Evolutionary conservation across 116 monocot species (phyloP).

Genomic region (Dioscorea cayenensis): DNA sequence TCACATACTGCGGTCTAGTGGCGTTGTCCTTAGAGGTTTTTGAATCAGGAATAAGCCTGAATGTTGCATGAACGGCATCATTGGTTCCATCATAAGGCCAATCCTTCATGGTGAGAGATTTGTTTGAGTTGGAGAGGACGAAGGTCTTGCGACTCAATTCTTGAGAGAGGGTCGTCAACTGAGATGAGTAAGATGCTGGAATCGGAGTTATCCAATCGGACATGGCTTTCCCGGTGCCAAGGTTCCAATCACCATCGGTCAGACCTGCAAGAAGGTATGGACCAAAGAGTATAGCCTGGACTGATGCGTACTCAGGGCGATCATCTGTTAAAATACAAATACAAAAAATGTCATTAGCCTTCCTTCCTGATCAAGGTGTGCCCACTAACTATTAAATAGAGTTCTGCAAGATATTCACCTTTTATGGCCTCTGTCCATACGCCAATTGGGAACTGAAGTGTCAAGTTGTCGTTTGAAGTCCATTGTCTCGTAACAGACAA

Average conservation of each 20-base stretch:
- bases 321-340: slow-evolving; percentile 55
- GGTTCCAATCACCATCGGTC: slow-evolving; percentile 63
- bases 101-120: slow-evolving; percentile 45
- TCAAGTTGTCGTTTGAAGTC: slow-evolving; percentile 46
- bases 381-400: background rate
- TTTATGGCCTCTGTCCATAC: slow-evolving; percentile 70
- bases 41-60: slow-evolving; percentile 39
- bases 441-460: slow-evolving; percentile 45
- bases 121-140: slow-evolving; percentile 50
- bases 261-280: slow-evolving; percentile 86
- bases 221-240: slow-evolving; percentile 33
- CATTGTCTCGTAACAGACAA: slow-evolving; percentile 58
- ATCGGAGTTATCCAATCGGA: slow-evolving; percentile 70
- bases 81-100: slow-evolving; percentile 50
- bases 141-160: slow-evolving; percentile 23
- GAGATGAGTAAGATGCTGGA: slow-evolving; percentile 44
- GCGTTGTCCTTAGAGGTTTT: background rate
- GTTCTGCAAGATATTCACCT: slow-evolving; percentile 28
- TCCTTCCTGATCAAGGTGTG: background rate
- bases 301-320: slow-evolving; percentile 52
- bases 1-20: background rate
- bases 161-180: slow-evolving; percentile 56
- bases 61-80: slow-evolving; percentile 64
- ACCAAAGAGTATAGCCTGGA: slow-evolving; percentile 76
- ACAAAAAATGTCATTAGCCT: background rate